Evolutionary conservation across 306 rosid genomes (phyloP), one percentile per base, ranked within the genome.

Genomic region (Dryas drummondii): DNA sequence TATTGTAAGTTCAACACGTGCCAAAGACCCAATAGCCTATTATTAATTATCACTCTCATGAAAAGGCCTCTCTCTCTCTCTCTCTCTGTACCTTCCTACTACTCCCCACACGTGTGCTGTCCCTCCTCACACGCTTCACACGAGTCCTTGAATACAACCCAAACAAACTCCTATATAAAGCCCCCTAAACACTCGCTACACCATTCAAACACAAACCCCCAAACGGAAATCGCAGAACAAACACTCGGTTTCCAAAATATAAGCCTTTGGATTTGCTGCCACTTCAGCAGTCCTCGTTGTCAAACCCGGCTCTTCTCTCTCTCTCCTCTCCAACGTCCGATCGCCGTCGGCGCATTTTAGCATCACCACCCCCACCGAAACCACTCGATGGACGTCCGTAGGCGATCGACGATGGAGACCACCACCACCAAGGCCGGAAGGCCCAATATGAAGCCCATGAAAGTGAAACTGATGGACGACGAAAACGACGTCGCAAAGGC

Each of bases 381-480:
- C 22, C 16, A 11, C 14, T 5, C n/a, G 42, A 87, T 93, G 98
- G 96, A 91, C 73, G 80, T 76, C 78, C 84, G 84, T 86, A 86
- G 89, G 86, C 88, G 88, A 84, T 69, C 57, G 22, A 11, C 72
- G 12, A 77, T 56, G 76, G 37, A 67, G 15, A 58, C 66, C n/a
- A 53, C 51, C 5, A 16, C 66, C 49, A 32, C 42, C 66, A 57
- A 71, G 54, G 14, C 14, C 5, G 37, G 53, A 9, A 22, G 59
- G 54, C 64, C 78, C 7, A 49, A 22, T 26, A 51, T 61, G 41
- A 59, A 75, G 53, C 79, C 63, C 9, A 19, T 73, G 61, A 68
- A 72, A 1, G 70, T 66, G 27, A 82, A 44, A 50, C 59, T 76
- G 11, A 47, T 41, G 44, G 71, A 57, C 4, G 73, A 76, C 0